These are phyloP conservation scores for Boletus rubropictus DNA, from an alignment of 768 basidiomycete genomes.

Conservation along the genomic window DNA sequence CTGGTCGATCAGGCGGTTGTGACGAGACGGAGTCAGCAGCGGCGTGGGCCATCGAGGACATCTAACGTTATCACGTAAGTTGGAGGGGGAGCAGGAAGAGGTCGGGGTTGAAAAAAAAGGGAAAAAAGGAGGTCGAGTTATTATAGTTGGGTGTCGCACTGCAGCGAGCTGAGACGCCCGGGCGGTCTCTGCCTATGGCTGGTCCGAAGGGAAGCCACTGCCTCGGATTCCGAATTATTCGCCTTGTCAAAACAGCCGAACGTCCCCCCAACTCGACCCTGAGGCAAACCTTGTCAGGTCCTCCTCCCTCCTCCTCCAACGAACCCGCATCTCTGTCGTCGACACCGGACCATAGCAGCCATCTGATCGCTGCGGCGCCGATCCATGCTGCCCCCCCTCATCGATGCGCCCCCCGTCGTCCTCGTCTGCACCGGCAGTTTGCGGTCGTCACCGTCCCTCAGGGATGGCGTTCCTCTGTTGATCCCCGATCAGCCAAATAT, in stretches of 20 bases:
- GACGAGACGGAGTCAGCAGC: constrained; percentile 38
- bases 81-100: constrained; percentile 35
- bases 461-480: constrained; percentile 39
- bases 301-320: too few species aligned
- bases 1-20: constrained; percentile 56
- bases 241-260: constrained; percentile 38
- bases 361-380: background rate
- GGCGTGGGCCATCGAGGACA: constrained; percentile 56
- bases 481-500: constrained; percentile 56
- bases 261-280: constrained; percentile 31
- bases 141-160: constrained; percentile 28
- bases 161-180: constrained; percentile 25
- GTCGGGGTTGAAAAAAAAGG: constrained; percentile 47
- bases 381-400: background rate
- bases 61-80: constrained; percentile 43
- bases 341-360: too few species aligned
- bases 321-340: too few species aligned
- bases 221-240: constrained; percentile 47
- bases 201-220: constrained; percentile 25
- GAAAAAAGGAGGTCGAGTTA: constrained; percentile 27
- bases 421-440: constrained; percentile 30
- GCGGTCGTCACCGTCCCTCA: constrained; percentile 30
- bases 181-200: constrained; percentile 2
- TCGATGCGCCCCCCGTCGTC: too few species aligned
- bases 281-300: constrained; percentile 29